Percentiles rank a stretch among this genome's conserved stretches.
phyloP scores from a whole-genome alignment of 768 basidiomycete genomes.

The Mycena vulgaris region DNA sequence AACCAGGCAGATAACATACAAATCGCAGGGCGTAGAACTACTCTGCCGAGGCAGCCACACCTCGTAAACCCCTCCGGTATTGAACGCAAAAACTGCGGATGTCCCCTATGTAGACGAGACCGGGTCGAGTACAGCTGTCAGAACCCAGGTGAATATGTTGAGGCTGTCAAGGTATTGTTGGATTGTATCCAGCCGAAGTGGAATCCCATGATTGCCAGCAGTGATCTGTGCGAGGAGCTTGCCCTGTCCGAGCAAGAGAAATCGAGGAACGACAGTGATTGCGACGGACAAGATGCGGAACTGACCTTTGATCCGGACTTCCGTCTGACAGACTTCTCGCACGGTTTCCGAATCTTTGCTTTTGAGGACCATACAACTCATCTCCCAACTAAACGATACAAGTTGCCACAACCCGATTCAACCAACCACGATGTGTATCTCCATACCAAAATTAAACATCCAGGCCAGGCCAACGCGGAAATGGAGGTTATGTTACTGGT shows the following conservation, averaged over 20 bases:
- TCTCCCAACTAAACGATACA: conserved; percentile 2
- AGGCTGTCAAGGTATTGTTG: neutral
- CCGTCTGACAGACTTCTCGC: conserved; percentile 1
- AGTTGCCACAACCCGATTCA: accelerated
- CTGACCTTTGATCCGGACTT: conserved; percentile 18
- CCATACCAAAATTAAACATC: neutral
- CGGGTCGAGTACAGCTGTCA: neutral
- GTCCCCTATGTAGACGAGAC: neutral
- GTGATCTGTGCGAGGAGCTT: neutral
- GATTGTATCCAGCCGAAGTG: conserved; percentile 18
- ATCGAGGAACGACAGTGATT: neutral
- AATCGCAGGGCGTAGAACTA: neutral
- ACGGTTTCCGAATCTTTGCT: conserved; percentile 23
- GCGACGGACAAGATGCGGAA: neutral
- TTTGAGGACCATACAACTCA: neutral
- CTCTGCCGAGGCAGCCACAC: neutral
- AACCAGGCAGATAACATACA: neutral
- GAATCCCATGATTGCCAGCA: neutral
- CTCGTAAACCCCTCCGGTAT: neutral
- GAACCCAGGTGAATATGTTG: conserved; percentile 9
- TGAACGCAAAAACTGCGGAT: too few species aligned
- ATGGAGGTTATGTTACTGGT: neutral
- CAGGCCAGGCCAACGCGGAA: neutral
- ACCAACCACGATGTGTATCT: neutral
- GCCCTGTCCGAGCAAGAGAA: neutral